Base-by-base conservation (phyloP, 345 rosid species). In the Sonneratia alba region DNA sequence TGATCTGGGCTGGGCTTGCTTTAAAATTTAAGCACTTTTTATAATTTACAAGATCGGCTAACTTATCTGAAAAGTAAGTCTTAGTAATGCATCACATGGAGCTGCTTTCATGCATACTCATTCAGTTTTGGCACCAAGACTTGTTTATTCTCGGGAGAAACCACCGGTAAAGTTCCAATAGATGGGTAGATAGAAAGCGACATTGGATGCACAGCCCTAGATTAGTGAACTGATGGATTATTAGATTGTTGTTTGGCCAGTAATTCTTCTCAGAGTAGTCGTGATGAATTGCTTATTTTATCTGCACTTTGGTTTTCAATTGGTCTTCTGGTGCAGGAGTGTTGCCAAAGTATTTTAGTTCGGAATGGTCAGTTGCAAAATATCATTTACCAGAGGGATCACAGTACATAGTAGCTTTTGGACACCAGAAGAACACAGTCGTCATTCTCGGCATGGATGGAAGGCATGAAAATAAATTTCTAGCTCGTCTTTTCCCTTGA, bases 321-420 rank as follows among this genome's bases (percentile, higher is more conserved):
- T 4, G 13, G 2, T 70, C 71, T 48, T 38, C 51, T 32, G 34
- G 64, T 72, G 72, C 85, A 95, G 99, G 99, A 47, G 99, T 95
- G 53, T 77, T 95, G 72, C 98, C 97, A 0, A 93, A 88, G 85
- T 93, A 93, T 87, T 93, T 93, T 77, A 91, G 96, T 84, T 93
- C 98, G 0, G 94, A 93, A 76, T 93, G 98, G 98, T 93, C 98
- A 11, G 94, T 93, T 76, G 98, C 97, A 68, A 91, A 91, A 82
- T 93, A 89, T 80, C 89, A 86, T 66, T 83, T 93, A 77, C 85
- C 82, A 22, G 98, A 93, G 81, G 98, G 97, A 66, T 90, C 87
- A 68, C 88, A 85, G 14, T 89, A 88, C 81, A 77, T 87, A 72
- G 98, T 91, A 71, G 98, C 97, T 53, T 95, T 95, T 77, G 97